Base-by-base conservation (phyloP, 2,329 filamentous ascomycete species). In the Ascochyta clinopodiicola region DNA sequence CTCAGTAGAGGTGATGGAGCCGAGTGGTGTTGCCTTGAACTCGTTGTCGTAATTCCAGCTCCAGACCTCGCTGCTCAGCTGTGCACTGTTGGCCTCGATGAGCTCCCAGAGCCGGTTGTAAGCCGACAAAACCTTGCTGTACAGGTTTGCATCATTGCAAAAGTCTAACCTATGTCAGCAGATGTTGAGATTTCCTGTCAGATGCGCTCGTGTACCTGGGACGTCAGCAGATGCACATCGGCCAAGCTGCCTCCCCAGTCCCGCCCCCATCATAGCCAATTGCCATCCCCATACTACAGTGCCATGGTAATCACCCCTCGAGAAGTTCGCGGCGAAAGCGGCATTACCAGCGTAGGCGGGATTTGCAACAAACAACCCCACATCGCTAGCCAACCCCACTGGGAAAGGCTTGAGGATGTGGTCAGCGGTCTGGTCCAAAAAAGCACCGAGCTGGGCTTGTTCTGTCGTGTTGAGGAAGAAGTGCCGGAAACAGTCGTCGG, bases 201-300 rank as follows among this genome's bases (percentile, higher is more conserved):
- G 36, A 22, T 17, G 21, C 21, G 5, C 4, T 13, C 12, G 2
- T 6, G 8, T 34, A 55, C 51, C 51, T 27, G 45, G 51, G 15
- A 24, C 17, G 6, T 21, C 15, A 37, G 52, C 62, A 17, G 42
- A 44, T 9, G 70, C 62, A 67, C 85, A 89, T 2, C 85, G 78
- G 1, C 66, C 78, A 5, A 88, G 77, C 61, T 88, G 86, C 2
- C 79, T 71, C 51, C 86, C 81, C 0, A 89, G 70, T 0, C 86
- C 86, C 9, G 80, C 80, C 0, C 83, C 86, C 82, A 88, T 86
- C 80, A 88, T 86, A 0, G 85, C 81, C 4, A 88, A 74, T 50
- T 84, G 86, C 85, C 85, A 89, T 39, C 80, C 81, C 86, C 85
- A 88, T 1, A 89, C 77, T 0, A 89, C 86, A 0, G 86, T 86